These are phyloP conservation scores for Chlorella sp. DNA, from an alignment of 139 green algal genomes.

Conservation along the genomic window DNA sequence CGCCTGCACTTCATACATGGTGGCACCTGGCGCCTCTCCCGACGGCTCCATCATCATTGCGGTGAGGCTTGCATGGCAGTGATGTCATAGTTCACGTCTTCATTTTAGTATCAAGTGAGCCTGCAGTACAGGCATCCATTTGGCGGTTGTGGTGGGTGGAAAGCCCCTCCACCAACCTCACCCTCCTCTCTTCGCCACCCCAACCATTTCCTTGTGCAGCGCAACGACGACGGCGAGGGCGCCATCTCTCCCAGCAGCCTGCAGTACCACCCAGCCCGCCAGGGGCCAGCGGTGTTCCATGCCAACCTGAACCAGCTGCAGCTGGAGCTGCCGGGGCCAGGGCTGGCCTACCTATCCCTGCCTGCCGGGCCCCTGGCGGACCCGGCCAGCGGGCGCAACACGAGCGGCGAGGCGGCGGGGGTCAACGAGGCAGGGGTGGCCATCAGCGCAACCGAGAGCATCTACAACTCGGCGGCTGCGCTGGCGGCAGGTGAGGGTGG, in stretches of 20 bases:
- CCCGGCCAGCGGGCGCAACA: constrained; percentile 14
- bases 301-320: constrained; percentile 21
- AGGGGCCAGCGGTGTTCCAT: background rate
- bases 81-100: too few species aligned
- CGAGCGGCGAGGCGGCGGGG: constrained; percentile 9
- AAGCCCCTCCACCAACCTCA: too few species aligned
- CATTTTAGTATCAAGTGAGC: too few species aligned
- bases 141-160: too few species aligned
- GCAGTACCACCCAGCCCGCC: constrained; percentile 6
- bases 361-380: constrained; percentile 15
- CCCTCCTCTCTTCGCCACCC: too few species aligned
- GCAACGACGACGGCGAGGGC: constrained; percentile 35
- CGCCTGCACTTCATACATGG: constrained; percentile 20
- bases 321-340: constrained; percentile 11
- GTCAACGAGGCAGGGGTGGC: constrained; percentile 29
- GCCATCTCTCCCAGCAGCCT: background rate
- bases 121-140: too few species aligned
- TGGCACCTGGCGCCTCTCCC: background rate
- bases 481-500: constrained; percentile 9
- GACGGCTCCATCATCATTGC: constrained; percentile 29
- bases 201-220: background rate
- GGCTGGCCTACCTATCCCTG: constrained; percentile 22
- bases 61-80: too few species aligned
- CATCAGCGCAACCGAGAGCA: constrained; percentile 16
- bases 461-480: constrained; percentile 32